phyloP scores from a whole-genome alignment of 2,329 filamentous ascomycete genomes.

The Colletotrichum sp. region DNA sequence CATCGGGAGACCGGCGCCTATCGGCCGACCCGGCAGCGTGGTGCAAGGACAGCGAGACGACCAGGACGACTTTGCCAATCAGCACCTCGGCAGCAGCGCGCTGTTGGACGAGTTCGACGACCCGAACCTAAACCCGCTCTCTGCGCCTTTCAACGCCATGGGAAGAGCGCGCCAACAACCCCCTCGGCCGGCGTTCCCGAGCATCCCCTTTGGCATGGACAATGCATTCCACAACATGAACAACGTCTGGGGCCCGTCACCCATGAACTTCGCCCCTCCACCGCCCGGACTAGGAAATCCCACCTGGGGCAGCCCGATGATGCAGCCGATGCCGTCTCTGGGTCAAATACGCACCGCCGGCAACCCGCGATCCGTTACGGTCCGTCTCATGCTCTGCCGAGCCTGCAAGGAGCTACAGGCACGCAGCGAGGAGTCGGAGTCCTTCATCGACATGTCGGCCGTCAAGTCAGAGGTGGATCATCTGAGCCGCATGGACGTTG shows the following conservation, averaged over 20 bases:
- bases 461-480: constrained; percentile 64
- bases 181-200: constrained; percentile 50
- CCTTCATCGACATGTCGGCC: constrained; percentile 72
- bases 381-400: constrained; percentile 77
- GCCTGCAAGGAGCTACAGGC: constrained; percentile 71
- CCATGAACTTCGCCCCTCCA: constrained; percentile 36
- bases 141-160: constrained; percentile 29
- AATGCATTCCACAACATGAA: constrained; percentile 38
- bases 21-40: constrained; percentile 83
- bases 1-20: constrained; percentile 83
- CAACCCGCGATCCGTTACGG: constrained; percentile 48
- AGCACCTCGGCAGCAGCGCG: constrained; percentile 89
- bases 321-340: constrained; percentile 9
- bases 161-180: constrained; percentile 52
- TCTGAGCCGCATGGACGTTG: constrained; percentile 23
- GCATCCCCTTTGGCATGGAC: constrained; percentile 43
- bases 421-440: constrained; percentile 51
- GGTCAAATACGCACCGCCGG: constrained; percentile 4
- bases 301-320: constrained; percentile 35
- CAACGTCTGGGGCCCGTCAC: constrained; percentile 45
- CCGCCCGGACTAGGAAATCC: constrained; percentile 52
- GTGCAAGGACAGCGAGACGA: constrained; percentile 57
- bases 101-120: constrained; percentile 78
- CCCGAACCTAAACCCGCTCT: constrained; percentile 49
- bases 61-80: constrained; percentile 72